Base-by-base conservation (phyloP, 129 eudicot species). In the Kitagawia praeruptora region DNA sequence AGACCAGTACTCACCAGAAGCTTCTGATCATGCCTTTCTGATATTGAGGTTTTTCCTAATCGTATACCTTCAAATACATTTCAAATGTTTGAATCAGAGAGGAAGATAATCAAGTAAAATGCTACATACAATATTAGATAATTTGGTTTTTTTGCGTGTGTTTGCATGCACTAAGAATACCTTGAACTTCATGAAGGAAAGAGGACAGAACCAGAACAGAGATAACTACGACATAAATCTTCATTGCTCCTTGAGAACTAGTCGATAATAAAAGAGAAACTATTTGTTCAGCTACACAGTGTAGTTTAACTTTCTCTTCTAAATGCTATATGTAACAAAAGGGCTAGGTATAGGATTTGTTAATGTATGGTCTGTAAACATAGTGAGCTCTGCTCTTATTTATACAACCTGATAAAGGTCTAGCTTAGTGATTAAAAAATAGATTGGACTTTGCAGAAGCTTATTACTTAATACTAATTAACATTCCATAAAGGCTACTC, bases 21-120 rank as follows among this genome's bases (percentile, higher is more conserved):
- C 21, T 85, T 82, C 18, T 85, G 87, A 81, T 61, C 14, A 70
- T 56, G 75, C 63, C 78, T 67, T 46, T 72, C 39, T 66, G 88
- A 76, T 82, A 37, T 19, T 76, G 75, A 21, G 79, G 45, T 61
- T 70, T 82, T 85, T 46, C 79, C 84, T 63, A 89, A 70, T 74
- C 88, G 75, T 85, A 83, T 81, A 74, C 84, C 92, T 90, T 77
- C 79, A 80, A 39, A 80, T 27, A 75, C 37, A 64, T 34, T 70
- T 63, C 53, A 44, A 44, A 42, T 0, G 21, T 66, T 15, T 12
- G 21, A 66, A 28, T 66, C 72, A 66, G 72, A 13, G 2, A 13
- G 41, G 41, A 66, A 13, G 0, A 66, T 66, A 66, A 25, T 31
- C 21, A 66, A 58, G 4, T 8, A 66, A 31, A 15, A 28, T 34